Percentiles rank a stretch among this genome's conserved stretches.
Evolutionary conservation across 345 rosid genomes (phyloP).

Genomic region (Salix brachista): DNA sequence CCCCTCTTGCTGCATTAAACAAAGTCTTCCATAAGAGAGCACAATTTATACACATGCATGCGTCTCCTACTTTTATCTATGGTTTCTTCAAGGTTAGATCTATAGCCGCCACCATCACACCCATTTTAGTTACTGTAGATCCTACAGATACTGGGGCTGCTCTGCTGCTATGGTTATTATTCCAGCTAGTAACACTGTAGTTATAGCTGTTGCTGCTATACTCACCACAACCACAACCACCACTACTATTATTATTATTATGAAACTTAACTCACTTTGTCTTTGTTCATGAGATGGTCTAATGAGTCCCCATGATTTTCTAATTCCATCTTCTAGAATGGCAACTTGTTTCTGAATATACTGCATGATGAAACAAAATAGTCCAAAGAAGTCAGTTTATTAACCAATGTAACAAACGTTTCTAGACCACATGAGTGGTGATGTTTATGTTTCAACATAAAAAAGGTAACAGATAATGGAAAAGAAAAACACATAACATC

Average conservation of each 20-base stretch:
- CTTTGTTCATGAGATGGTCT: slow-evolving; percentile 34
- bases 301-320: slow-evolving; percentile 65
- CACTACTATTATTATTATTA: neutral
- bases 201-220: no score
- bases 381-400: neutral
- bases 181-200: no score
- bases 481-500: neutral
- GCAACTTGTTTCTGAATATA: slow-evolving; percentile 70
- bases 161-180: no score
- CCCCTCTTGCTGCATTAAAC: slow-evolving; percentile 35
- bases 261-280: slow-evolving; percentile 30
- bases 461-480: neutral
- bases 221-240: neutral
- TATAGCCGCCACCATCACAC: no score
- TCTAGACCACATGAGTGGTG: neutral
- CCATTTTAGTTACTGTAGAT: no score
- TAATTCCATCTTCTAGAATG: slow-evolving; percentile 66
- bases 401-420: neutral
- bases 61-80: neutral
- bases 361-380: slow-evolving; percentile 39
- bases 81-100: neutral
- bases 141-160: no score
- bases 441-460: neutral
- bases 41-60: neutral
- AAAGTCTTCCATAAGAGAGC: neutral